Conservation (phyloP, 2,329 filamentous ascomycete genomes). For the Trichoderma simmonsii region DNA sequence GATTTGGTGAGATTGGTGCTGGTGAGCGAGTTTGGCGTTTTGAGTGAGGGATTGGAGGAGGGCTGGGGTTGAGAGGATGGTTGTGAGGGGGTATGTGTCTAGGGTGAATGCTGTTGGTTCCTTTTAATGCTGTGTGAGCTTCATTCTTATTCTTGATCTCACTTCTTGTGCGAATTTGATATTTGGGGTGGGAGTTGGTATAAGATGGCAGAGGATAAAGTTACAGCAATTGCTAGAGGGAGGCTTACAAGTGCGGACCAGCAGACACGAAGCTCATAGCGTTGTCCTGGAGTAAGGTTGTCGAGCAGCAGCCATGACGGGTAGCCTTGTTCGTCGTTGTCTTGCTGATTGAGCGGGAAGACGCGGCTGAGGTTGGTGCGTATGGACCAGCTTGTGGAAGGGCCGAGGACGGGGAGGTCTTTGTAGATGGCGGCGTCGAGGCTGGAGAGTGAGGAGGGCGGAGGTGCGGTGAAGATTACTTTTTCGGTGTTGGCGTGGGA, state of each 20-base stretch:
- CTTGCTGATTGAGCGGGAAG: slow-evolving; percentile 53
- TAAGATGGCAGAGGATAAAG: too few species aligned
- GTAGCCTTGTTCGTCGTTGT: slow-evolving; percentile 40
- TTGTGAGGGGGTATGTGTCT: slow-evolving; percentile 58
- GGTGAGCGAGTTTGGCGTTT: slow-evolving; percentile 40
- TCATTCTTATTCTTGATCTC: not conserved
- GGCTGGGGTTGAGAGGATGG: slow-evolving; percentile 59
- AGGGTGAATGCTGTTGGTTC: slow-evolving; percentile 82
- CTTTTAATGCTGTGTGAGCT: slow-evolving; percentile 43
- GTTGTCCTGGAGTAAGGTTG: slow-evolving; percentile 63
- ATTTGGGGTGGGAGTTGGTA: not conserved
- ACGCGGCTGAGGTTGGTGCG: slow-evolving; percentile 63
- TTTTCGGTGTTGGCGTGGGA: slow-evolving; percentile 80
- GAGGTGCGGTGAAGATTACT: slow-evolving; percentile 67
- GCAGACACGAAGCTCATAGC: slow-evolving; percentile 90
- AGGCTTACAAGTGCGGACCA: slow-evolving; percentile 79
- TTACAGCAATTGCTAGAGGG: too few species aligned
- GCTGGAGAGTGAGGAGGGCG: slow-evolving; percentile 47
- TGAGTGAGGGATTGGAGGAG: slow-evolving; percentile 63
- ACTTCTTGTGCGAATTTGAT: not conserved
- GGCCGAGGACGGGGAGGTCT: slow-evolving; percentile 61
- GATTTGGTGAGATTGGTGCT: not conserved
- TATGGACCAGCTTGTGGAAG: slow-evolving; percentile 49
- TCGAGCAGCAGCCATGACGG: slow-evolving; percentile 79
- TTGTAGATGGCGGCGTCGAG: slow-evolving; percentile 46